A percentile compares a stretch with the other conserved stretches of the same genome.
Conservation (phyloP, 768 basidiomycete species). For the Boletus rufocinnamomeus region DNA sequence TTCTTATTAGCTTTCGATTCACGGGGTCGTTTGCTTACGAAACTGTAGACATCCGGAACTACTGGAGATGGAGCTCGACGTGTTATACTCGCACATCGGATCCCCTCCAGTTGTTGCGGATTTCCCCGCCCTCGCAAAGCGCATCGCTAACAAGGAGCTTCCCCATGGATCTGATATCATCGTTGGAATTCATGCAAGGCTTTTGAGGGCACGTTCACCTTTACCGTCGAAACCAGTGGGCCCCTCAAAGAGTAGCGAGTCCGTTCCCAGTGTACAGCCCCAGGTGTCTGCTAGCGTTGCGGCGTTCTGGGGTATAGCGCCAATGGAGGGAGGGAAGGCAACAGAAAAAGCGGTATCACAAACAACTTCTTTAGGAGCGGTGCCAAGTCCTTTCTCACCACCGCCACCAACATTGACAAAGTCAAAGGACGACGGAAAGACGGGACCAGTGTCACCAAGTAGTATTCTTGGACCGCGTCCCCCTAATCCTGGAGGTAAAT, state of each 20-base stretch:
- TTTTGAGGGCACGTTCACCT: conserved; percentile 13
- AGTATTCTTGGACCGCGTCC: too few relatives aligned
- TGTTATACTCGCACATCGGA: conserved; percentile 21
- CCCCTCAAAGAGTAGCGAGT: background rate
- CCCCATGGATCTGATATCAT: conserved; percentile 25
- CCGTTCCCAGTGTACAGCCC: too few relatives aligned
- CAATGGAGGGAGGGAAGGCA: background rate
- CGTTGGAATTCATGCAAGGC: conserved; percentile 19
- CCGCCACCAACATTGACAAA: rapidly evolving
- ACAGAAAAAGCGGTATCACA: background rate
- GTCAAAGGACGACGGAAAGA: background rate
- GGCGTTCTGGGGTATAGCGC: too few relatives aligned
- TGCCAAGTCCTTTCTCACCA: background rate
- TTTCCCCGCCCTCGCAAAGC: conserved; percentile 14
- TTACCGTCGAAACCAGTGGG: background rate
- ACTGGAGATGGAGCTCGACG: conserved; percentile 25
- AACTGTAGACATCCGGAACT: conserved; percentile 13
- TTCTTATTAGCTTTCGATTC: background rate
- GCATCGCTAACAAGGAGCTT: conserved; percentile 24
- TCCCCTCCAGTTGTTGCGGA: conserved; percentile 15
- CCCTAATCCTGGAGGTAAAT: too few relatives aligned
- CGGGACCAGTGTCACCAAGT: too few relatives aligned
- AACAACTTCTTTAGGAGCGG: background rate
- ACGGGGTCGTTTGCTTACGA: background rate
- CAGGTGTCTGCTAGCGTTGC: too few relatives aligned